A percentile compares a stretch with the other conserved stretches of the same genome.
Conservation (phyloP, 2,329 filamentous ascomycete genomes). For the Fusarium sp. region DNA sequence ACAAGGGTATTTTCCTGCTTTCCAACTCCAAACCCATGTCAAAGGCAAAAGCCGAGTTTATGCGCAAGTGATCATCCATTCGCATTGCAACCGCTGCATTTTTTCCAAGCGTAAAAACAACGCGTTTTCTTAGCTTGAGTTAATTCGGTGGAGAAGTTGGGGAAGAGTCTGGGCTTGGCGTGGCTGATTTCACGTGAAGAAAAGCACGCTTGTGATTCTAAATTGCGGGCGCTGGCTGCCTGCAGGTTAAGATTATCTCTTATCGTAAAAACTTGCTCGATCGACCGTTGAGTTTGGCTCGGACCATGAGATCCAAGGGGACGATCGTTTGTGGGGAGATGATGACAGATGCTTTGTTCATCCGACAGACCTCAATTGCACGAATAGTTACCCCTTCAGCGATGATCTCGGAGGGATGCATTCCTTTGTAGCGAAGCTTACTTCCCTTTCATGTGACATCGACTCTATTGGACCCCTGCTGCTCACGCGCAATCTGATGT, state of each 20-base stretch:
- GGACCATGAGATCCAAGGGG: background rate
- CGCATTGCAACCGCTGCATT: too few relatives aligned
- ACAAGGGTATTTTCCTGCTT: constrained; percentile 6
- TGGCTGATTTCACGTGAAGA: background rate
- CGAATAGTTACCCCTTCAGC: too few relatives aligned
- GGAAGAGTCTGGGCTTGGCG: constrained; percentile 7
- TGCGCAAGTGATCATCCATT: too few relatives aligned
- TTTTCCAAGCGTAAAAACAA: too few relatives aligned
- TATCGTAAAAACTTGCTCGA: background rate
- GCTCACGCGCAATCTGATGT: constrained; percentile 37
- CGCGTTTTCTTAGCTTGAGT: background rate
- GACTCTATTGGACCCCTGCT: background rate
- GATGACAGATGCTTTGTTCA: background rate
- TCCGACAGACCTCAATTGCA: too few relatives aligned
- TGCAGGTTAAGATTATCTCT: background rate
- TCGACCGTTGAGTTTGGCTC: background rate
- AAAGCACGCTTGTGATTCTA: constrained; percentile 5
- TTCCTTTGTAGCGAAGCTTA: background rate
- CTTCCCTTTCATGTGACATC: background rate
- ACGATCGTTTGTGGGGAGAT: background rate
- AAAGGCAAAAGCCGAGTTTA: too few relatives aligned
- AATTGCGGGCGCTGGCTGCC: background rate
- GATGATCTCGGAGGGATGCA: background rate
- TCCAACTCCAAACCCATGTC: fast-evolving
- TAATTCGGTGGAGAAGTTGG: constrained; percentile 11